Base-by-base conservation (phyloP, 305 asterid species). In the Fraxinus paxiana region DNA sequence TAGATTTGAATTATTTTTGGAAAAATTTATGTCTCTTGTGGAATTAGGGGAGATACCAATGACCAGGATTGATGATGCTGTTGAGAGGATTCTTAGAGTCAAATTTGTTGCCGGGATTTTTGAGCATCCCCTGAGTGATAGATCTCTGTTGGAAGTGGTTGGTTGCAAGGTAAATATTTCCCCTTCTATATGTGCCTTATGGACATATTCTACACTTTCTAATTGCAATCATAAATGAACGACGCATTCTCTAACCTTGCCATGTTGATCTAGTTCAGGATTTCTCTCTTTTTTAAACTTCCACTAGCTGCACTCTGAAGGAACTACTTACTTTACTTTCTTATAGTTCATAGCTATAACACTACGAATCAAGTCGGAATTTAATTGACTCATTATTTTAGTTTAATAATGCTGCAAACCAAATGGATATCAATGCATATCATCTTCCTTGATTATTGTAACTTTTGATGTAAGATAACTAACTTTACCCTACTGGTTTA, bases 21-120 rank as follows among this genome's bases (percentile, higher is more conserved):
- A 91, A 12, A 94, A 93, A 83, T 83, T 95, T 83, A 80, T 86
- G 76, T 89, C 94, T 30, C 93, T 92, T 70, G 97, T 85, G 43
- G 92, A 95, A 86, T 86, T 97, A 2, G 97, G 97, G 82, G 97
- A 92, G 86, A 93, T 95, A 90, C 78, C 97, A 28, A 90, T 90
- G 90, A 70, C 89, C 79, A 91, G 99, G 83, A 86, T 95, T 59
- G 92, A 95, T 88, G 99, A 95, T 82, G 97, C 98, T 67, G 98
- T 95, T 79, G 97, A 91, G 88, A 88, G 99, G 85, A 91, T 95
- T 83, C 90, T 95, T 74, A 90, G 98, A 85, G 97, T 95, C 84
- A 95, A 95, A 85, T 93, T 95, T 80, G 85, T 92, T 83, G 86
- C 99, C 46, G 97, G 97, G 76, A 77, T 95, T 69, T 95, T 95